Conservation (phyloP, 2,329 filamentous ascomycete species). For the Lojkania enalia region DNA sequence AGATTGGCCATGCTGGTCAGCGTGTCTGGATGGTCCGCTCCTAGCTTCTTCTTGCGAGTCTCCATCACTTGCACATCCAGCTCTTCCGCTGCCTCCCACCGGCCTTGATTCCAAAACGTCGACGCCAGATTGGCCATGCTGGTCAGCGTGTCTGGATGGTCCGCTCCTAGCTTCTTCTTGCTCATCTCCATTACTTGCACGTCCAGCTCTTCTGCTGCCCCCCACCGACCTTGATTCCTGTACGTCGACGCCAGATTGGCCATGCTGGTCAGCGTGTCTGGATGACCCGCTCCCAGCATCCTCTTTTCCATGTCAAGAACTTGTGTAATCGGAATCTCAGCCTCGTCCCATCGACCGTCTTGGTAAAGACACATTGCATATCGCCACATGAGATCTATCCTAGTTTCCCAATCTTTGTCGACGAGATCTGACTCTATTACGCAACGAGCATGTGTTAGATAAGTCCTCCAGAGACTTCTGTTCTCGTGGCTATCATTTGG, state of each 20-base stretch:
- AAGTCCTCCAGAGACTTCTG: neutral
- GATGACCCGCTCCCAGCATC: neutral
- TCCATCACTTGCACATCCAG: slow-evolving; percentile 1
- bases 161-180: neutral
- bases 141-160: neutral
- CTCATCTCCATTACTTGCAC: neutral
- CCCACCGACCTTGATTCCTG: slow-evolving; percentile 1
- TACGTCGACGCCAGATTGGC: neutral
- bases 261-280: neutral
- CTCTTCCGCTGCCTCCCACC: slow-evolving; percentile 7
- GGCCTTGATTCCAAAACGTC: slow-evolving; percentile 7
- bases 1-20: slow-evolving; percentile 15
- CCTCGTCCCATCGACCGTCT: neutral
- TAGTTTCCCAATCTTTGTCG: neutral
- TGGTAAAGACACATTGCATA: neutral
- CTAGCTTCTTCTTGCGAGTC: slow-evolving; percentile 5
- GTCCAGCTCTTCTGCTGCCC: neutral
- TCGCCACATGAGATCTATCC: neutral
- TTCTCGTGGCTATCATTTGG: neutral
- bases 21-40: slow-evolving; percentile 12
- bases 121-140: neutral
- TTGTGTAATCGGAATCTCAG: neutral
- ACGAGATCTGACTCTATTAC: neutral
- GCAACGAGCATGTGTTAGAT: neutral
- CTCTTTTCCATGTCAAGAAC: neutral